A percentile compares a stretch with the other conserved stretches of the same genome.
Evolutionary conservation across 495 filamentous ascomycete species (phyloP).

Genomic region (Tuber calosporum): DNA sequence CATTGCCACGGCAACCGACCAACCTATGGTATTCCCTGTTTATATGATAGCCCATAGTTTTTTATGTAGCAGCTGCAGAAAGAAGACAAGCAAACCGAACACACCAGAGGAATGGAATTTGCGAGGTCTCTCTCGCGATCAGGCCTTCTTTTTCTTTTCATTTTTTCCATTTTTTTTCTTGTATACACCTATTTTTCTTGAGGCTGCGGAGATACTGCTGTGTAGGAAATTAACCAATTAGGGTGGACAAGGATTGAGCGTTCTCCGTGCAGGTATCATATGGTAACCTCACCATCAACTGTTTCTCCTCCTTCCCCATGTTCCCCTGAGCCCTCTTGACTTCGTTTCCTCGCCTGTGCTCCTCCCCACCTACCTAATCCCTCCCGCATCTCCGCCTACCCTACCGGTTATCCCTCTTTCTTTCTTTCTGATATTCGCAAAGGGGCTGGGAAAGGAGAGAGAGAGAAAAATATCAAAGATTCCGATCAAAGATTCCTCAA

Average conservation of each 20-base stretch:
- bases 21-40: conserved; percentile 1
- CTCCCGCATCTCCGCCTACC: neutral
- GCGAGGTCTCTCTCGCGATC: neutral
- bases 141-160: neutral
- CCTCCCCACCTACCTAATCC: conserved; percentile 6
- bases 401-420: neutral
- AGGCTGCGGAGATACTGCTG: neutral
- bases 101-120: neutral
- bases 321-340: conserved; percentile 4
- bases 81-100: conserved; percentile 1
- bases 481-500: neutral
- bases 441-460: neutral
- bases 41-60: neutral
- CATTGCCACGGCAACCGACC: neutral
- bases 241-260: neutral
- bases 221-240: conserved; percentile 3
- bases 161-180: neutral
- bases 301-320: neutral
- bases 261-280: neutral
- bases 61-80: neutral
- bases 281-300: conserved; percentile 3
- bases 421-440: neutral
- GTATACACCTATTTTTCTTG: neutral
- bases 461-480: neutral
- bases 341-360: neutral